Evolutionary conservation across 106 monocot genomes (phyloP).

Genomic region (Narthecium ossifragum): DNA sequence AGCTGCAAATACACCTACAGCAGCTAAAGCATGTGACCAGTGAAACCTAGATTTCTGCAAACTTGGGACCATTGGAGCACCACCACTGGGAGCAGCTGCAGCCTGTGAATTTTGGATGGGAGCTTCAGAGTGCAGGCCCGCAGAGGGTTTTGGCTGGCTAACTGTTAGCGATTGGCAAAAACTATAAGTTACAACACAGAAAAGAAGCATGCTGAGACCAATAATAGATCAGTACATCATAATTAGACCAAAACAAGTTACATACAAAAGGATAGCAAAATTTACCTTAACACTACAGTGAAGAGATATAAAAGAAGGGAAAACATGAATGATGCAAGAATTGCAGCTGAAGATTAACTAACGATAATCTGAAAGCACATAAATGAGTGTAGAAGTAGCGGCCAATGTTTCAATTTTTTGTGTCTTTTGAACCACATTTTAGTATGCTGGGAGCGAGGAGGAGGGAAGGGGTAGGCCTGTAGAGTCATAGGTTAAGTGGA

Average conservation of each 20-base stretch:
- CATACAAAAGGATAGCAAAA: neutral
- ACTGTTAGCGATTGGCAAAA: conserved; percentile 16
- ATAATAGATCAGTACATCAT: neutral
- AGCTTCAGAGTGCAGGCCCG: conserved; percentile 23
- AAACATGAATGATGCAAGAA: neutral
- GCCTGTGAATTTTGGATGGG: conserved; percentile 27
- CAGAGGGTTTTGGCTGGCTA: conserved; percentile 26
- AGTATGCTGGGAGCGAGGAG: too few species aligned
- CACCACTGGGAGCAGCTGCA: conserved; percentile 18
- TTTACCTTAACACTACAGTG: neutral
- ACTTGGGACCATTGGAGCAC: conserved; percentile 20
- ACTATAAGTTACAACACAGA: neutral
- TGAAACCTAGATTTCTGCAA: conserved; percentile 33
- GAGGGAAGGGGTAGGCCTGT: too few species aligned
- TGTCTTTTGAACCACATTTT: too few species aligned
- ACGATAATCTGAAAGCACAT: too few species aligned
- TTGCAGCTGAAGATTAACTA: too few species aligned
- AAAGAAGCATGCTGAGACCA: neutral
- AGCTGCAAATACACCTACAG: conserved; percentile 63
- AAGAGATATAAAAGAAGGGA: neutral
- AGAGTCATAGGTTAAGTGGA: neutral
- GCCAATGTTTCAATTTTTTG: too few species aligned
- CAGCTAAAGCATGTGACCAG: conserved; percentile 67
- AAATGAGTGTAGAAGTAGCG: too few species aligned
- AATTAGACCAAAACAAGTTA: neutral